A percentile compares a stretch with the other conserved stretches of the same genome.
Evolutionary conservation across 345 rosid genomes (phyloP).

Genomic region (Combretum micranthum): DNA sequence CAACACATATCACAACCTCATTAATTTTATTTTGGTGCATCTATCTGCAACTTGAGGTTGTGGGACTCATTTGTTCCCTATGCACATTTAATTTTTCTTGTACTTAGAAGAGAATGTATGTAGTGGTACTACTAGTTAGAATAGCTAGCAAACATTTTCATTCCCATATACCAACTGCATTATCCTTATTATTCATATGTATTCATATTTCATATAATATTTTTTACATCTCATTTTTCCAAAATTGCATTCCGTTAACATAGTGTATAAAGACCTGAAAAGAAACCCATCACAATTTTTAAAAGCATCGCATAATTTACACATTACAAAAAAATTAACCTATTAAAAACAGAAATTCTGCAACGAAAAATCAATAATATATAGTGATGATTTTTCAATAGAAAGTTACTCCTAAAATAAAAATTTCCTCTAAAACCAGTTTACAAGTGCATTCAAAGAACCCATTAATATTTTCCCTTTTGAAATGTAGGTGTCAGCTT

Average conservation of each 20-base stretch:
- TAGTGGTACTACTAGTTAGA: background rate
- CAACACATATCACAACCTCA: conserved; percentile 3
- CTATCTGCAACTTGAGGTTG: conserved; percentile 9
- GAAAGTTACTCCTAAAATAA: no score
- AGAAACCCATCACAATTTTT: no score
- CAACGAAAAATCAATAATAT: no score
- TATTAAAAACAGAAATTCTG: no score
- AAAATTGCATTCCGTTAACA: background rate
- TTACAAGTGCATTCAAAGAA: no score
- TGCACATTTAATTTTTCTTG: background rate
- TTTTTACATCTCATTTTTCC: no score
- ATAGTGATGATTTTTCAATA: no score
- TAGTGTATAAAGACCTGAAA: background rate
- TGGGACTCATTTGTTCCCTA: conserved; percentile 11
- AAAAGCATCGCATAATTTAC: no score
- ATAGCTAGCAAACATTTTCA: no score
- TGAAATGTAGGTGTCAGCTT: conserved; percentile 62
- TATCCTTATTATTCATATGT: background rate
- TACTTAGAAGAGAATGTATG: conserved; percentile 1
- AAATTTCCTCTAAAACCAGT: no score
- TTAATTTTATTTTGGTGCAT: conserved; percentile 11
- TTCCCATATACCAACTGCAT: background rate
- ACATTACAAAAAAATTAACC: no score
- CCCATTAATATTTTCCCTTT: background rate
- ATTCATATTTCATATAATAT: background rate